Percentiles rank a stretch among this genome's conserved stretches.
phyloP scores from a whole-genome alignment of 768 basidiomycete species.

The Psilocybe cyanescens region DNA sequence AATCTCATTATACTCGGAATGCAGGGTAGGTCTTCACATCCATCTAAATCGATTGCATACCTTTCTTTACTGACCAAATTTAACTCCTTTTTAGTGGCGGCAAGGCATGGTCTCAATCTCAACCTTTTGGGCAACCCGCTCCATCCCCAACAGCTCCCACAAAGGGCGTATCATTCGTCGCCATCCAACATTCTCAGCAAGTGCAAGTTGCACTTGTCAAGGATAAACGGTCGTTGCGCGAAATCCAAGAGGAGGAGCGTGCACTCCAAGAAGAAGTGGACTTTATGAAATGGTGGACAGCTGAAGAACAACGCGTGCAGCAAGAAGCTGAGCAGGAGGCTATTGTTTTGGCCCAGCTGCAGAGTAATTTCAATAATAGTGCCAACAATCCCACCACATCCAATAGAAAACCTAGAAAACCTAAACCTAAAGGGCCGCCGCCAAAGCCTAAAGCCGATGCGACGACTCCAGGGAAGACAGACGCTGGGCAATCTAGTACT shows the following conservation, averaged over 20 bases:
- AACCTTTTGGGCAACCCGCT: slow-evolving; percentile 52
- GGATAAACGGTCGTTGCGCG: slow-evolving; percentile 66
- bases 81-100: slow-evolving; percentile 32
- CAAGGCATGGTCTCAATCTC: slow-evolving; percentile 68
- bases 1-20: slow-evolving; percentile 37
- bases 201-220: slow-evolving; percentile 50
- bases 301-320: slow-evolving; percentile 76
- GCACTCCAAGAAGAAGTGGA: slow-evolving; percentile 70
- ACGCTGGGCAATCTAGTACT: background rate
- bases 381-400: background rate
- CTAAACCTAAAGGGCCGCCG: slow-evolving; percentile 1
- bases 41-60: background rate
- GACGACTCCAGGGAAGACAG: background rate
- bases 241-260: slow-evolving; percentile 88
- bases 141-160: slow-evolving; percentile 29
- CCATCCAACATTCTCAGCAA: slow-evolving; percentile 83
- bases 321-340: slow-evolving; percentile 41
- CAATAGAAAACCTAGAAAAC: slow-evolving; percentile 9
- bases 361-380: slow-evolving; percentile 10
- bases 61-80: background rate
- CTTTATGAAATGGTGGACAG: slow-evolving; percentile 90
- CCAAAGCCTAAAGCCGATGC: background rate
- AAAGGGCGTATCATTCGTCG: slow-evolving; percentile 66
- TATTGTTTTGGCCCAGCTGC: slow-evolving; percentile 29
- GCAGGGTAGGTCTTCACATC: slow-evolving; percentile 49